These are phyloP conservation scores for Antarctomyces pellizariae DNA, from an alignment of 495 filamentous ascomycete species.

Conservation along the genomic window DNA sequence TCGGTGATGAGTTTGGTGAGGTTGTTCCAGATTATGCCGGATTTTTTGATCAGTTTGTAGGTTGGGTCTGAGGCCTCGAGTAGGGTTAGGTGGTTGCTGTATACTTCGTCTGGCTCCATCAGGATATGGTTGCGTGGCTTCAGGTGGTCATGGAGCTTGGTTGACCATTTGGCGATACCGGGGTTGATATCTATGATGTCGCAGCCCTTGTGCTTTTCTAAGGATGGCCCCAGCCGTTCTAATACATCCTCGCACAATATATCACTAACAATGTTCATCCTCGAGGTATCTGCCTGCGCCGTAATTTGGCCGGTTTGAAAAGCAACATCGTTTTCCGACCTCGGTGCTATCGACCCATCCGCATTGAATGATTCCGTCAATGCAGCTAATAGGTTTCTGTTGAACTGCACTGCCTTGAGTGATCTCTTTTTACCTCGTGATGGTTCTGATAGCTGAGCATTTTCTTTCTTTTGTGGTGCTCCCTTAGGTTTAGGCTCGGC, in stretches of 20 bases:
- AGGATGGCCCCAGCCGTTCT: constrained; percentile 29
- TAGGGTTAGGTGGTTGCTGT: constrained; percentile 35
- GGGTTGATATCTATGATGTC: constrained; percentile 76
- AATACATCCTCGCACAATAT: constrained; percentile 32
- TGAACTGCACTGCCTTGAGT: too few relatives aligned
- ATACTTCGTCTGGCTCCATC: constrained; percentile 38
- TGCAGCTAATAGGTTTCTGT: too few relatives aligned
- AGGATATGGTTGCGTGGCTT: constrained; percentile 61
- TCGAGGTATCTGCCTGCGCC: constrained; percentile 8
- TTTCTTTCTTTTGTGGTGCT: too few relatives aligned
- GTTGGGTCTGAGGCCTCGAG: constrained; percentile 28
- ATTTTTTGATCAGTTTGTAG: constrained; percentile 27
- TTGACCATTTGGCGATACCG: constrained; percentile 48
- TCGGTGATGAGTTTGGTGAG: constrained; percentile 22
- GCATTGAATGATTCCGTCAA: too few relatives aligned
- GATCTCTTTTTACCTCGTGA: too few relatives aligned
- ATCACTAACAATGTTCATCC: constrained; percentile 32
- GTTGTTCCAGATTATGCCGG: constrained; percentile 25
- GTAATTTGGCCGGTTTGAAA: too few relatives aligned
- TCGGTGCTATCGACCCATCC: too few relatives aligned
- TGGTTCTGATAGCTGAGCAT: too few relatives aligned
- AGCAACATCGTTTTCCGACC: too few relatives aligned
- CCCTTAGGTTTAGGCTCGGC: too few relatives aligned
- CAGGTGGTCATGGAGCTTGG: constrained; percentile 46
- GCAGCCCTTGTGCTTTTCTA: constrained; percentile 38